Evolutionary conservation across 768 basidiomycete genomes (phyloP), one percentile per base, ranked within the genome.

Genomic region (Pleurotus eryngii): DNA sequence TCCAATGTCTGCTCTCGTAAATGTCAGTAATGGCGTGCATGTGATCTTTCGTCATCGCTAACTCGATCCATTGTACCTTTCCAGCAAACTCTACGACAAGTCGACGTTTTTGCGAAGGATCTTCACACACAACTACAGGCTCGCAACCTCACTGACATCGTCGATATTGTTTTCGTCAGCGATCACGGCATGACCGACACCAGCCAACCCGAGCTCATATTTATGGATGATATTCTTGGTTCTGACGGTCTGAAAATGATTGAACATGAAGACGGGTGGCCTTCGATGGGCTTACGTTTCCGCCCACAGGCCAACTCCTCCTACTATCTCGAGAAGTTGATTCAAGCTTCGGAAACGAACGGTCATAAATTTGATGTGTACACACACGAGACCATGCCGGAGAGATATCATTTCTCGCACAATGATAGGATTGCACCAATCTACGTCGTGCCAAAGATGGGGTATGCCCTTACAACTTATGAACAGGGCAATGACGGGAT

Each of bases 141-240:
- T 3, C 84, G 95, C 5, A 92, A 95, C 65, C 78, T 96, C 22
- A 85, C 83, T 1, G 81, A 89, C 46, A 89, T 95, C 17, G 86
- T 94, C 11, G 92, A 97, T 67, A 78, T 96, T 30, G 80, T 96
- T 20, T 94, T 95, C 63, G 93, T 97, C 61, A 89, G 87, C 60
- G 91, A 92, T 67, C 89, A 93, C 63, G 92, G 92, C n/a, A 95
- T 93, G 90, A 87, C 85, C 1, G 90, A 92, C 67, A 96, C 92
- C n/a, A 85, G 84, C 59, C 80, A 89, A 60, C 85, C 86, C 0
- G 82, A 87, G 49, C 78, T 82, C 48, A 72, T 95, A 35, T 91
- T 87, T 69, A 76, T 97, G 54, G 92, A 97, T 67, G 88, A 92
- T 62, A 82, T 92, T 57, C 73, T 92, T 37, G 90, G 88, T 1